These are phyloP conservation scores for Penicillium robsamsonii DNA, from an alignment of 495 filamentous ascomycete genomes.

Conservation along the genomic window DNA sequence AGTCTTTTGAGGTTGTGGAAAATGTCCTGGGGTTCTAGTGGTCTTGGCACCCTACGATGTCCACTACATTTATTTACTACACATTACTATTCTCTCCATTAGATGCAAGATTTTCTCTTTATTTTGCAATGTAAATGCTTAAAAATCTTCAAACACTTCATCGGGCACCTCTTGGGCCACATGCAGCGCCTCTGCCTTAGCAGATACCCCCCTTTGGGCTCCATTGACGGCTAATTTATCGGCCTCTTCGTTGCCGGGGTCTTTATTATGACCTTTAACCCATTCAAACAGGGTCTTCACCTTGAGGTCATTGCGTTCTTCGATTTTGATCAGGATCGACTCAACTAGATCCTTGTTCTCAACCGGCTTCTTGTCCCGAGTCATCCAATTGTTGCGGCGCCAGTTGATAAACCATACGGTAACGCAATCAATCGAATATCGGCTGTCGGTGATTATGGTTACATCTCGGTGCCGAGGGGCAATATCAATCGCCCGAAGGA, in stretches of 20 bases:
- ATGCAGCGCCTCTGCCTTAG: slow-evolving; percentile 31
- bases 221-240: slow-evolving; percentile 73
- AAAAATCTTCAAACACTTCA: slow-evolving; percentile 36
- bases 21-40: background rate
- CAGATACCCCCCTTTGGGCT: slow-evolving; percentile 40
- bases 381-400: slow-evolving; percentile 78
- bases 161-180: slow-evolving; percentile 28
- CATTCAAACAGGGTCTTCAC: slow-evolving; percentile 72
- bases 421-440: slow-evolving; percentile 87
- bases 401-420: slow-evolving; percentile 81
- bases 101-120: background rate
- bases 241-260: slow-evolving; percentile 73
- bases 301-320: slow-evolving; percentile 59
- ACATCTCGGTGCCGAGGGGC: slow-evolving; percentile 62
- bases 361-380: slow-evolving; percentile 63
- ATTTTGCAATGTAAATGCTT: background rate
- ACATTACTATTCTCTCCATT: too few relatives aligned
- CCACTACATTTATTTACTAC: background rate
- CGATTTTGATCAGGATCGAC: slow-evolving; percentile 67
- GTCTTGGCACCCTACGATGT: background rate
- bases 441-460: slow-evolving; percentile 76
- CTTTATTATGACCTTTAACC: slow-evolving; percentile 77
- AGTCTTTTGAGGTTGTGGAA: background rate
- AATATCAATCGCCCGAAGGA: slow-evolving; percentile 77
- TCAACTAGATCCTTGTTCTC: slow-evolving; percentile 83